These are phyloP conservation scores for Sindora glabra DNA, from an alignment of 306 rosid genomes.

Conservation along the genomic window DNA sequence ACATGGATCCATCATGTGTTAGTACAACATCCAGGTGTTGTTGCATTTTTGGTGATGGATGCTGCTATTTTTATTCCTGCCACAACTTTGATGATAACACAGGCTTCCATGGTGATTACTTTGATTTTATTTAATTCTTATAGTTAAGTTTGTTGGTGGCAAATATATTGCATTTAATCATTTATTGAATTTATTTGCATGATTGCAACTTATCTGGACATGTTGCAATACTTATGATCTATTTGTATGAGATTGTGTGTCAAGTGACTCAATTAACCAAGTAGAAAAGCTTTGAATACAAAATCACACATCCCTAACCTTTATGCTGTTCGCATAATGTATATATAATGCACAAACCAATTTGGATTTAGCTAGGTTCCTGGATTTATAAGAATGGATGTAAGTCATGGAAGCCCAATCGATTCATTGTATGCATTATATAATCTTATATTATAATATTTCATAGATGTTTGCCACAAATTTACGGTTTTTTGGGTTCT, in stretches of 20 bases:
- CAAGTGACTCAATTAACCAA: not conserved
- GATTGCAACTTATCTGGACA: not conserved
- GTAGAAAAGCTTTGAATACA: not conserved
- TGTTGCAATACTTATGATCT: not conserved
- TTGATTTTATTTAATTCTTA: constrained; percentile 4
- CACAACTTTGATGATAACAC: constrained; percentile 56
- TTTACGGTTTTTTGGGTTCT: too few species aligned
- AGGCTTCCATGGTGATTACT: constrained; percentile 63
- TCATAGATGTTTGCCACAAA: too few species aligned
- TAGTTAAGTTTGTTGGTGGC: not conserved
- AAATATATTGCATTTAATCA: not conserved
- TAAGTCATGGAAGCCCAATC: too few species aligned
- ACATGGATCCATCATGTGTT: constrained; percentile 53
- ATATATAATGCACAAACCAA: not conserved
- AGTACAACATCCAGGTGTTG: constrained; percentile 52
- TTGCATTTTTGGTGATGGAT: constrained; percentile 58
- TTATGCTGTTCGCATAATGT: not conserved
- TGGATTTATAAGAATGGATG: too few species aligned
- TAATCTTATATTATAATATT: too few species aligned
- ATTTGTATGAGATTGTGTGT: not conserved
- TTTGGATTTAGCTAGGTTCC: not conserved
- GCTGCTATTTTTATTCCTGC: constrained; percentile 31
- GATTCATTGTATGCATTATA: too few species aligned
- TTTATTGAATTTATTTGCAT: not conserved
- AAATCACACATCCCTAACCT: not conserved